phyloP scores from a whole-genome alignment of 163 green algal genomes.

The Volvox carteri region DNA sequence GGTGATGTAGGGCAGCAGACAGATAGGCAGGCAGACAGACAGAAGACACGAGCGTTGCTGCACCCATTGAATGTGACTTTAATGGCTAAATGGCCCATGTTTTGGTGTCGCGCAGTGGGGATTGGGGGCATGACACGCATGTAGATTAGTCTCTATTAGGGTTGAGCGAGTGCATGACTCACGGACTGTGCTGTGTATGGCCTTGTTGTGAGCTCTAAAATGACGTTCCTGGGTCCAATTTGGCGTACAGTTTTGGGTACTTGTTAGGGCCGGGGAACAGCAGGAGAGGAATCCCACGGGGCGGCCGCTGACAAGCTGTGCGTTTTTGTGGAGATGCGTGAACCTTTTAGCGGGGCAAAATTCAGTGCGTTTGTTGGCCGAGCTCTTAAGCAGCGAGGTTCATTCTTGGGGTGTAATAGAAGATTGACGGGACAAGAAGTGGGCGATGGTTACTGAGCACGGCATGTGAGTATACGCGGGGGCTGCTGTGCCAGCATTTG shows the following conservation, averaged over 20 bases:
- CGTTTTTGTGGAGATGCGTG: neutral
- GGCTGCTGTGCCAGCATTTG: too few relatives aligned
- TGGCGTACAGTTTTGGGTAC: too few relatives aligned
- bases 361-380: neutral
- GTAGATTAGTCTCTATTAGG: neutral
- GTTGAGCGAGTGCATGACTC: neutral
- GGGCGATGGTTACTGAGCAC: too few relatives aligned
- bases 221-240: too few relatives aligned
- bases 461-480: too few relatives aligned
- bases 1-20: neutral
- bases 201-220: neutral
- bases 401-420: too few relatives aligned
- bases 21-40: too few relatives aligned
- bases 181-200: neutral
- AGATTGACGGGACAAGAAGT: too few relatives aligned
- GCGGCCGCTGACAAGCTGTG: constrained; percentile 21
- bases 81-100: neutral
- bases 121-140: neutral
- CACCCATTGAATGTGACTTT: neutral
- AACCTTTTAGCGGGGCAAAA: neutral
- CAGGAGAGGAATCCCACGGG: neutral
- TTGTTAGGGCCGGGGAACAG: too few relatives aligned
- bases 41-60: neutral
- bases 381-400: neutral
- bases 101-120: neutral